Percentiles rank a stretch among this genome's conserved stretches.
These are phyloP conservation scores for Calonectria ilicicola DNA, from an alignment of 2,329 filamentous ascomycete genomes.

Conservation along the genomic window DNA sequence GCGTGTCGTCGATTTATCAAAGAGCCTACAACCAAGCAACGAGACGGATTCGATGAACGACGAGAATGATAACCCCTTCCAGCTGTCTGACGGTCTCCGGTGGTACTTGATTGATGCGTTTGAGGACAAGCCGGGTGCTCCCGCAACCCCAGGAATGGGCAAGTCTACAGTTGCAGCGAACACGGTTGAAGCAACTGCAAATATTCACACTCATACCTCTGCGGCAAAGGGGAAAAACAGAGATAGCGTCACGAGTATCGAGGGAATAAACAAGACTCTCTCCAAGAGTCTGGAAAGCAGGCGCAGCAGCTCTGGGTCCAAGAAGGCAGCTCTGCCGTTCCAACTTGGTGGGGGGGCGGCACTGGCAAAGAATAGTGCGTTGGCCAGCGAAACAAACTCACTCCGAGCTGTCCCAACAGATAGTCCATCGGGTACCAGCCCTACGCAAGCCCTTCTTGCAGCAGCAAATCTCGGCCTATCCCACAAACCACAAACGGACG, in stretches of 20 bases:
- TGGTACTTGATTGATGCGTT: constrained; percentile 97
- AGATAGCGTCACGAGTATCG: constrained; percentile 68
- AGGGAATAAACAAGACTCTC: constrained; percentile 80
- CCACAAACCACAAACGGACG: constrained; percentile 25
- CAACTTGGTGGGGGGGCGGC: constrained; percentile 56
- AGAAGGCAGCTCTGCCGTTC: constrained; percentile 74
- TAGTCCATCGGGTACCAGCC: constrained; percentile 54
- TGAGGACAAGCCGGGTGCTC: constrained; percentile 92
- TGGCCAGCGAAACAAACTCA: constrained; percentile 71
- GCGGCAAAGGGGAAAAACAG: constrained; percentile 58
- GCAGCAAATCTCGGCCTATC: constrained; percentile 35
- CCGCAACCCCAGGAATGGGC: constrained; percentile 90
- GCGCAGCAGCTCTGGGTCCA: constrained; percentile 87
- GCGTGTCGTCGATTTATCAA: constrained; percentile 91
- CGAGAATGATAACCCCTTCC: constrained; percentile 96
- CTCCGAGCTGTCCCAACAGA: constrained; percentile 62
- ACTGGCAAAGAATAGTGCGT: constrained; percentile 61
- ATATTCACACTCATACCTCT: constrained; percentile 65
- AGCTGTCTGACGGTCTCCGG: constrained; percentile 91
- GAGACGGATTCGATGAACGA: constrained; percentile 66
- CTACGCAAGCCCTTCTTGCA: constrained; percentile 49
- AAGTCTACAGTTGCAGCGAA: constrained; percentile 93
- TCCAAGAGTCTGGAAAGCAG: constrained; percentile 93
- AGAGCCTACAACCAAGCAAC: constrained; percentile 69
- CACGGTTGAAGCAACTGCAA: constrained; percentile 87